These are phyloP conservation scores for Nitzschia putrida DNA, from an alignment of 108 stramenopile species.

Conservation along the genomic window DNA sequence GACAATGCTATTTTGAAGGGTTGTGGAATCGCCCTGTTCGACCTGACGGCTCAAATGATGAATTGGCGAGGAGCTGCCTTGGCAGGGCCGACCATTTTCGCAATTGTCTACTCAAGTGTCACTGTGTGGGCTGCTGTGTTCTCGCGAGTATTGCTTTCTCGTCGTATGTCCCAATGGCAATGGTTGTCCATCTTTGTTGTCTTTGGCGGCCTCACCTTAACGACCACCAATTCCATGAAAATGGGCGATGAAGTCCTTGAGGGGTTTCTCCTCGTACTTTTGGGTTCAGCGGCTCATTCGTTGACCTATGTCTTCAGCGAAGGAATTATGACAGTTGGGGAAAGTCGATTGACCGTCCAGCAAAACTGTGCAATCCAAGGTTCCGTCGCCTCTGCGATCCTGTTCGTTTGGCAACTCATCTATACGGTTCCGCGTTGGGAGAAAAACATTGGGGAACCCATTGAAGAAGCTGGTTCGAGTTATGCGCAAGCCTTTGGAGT, in stretches of 20 bases:
- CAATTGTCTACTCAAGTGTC: conserved; percentile 71
- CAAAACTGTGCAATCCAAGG: conserved; percentile 78
- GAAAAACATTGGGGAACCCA: conserved; percentile 47
- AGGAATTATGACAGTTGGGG: conserved; percentile 49
- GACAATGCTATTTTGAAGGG: conserved; percentile 33
- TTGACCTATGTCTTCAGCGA: conserved; percentile 76
- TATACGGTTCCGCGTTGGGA: conserved; percentile 64
- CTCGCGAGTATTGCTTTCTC: conserved; percentile 48
- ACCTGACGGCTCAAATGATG: conserved; percentile 61
- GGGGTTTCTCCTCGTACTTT: conserved; percentile 51
- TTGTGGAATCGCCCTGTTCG: conserved; percentile 56
- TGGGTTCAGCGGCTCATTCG: conserved; percentile 61
- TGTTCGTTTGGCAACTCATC: conserved; percentile 66
- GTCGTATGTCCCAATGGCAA: conserved; percentile 46
- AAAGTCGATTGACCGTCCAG: conserved; percentile 43
- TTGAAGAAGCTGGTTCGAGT: conserved; percentile 60
- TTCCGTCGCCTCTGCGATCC: conserved; percentile 32
- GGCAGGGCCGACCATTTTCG: conserved; percentile 73
- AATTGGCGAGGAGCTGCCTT: conserved; percentile 68
- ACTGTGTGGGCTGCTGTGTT: conserved; percentile 77
- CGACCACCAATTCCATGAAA: conserved; percentile 46
- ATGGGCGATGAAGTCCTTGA: conserved; percentile 43
- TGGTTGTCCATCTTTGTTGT: conserved; percentile 59
- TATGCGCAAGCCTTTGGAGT: conserved; percentile 19
- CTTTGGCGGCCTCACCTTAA: conserved; percentile 59